Evolutionary conservation across 495 filamentous ascomycete genomes (phyloP), one percentile per base, ranked within the genome.

Genomic region (Polyplosphaeria fusca): DNA sequence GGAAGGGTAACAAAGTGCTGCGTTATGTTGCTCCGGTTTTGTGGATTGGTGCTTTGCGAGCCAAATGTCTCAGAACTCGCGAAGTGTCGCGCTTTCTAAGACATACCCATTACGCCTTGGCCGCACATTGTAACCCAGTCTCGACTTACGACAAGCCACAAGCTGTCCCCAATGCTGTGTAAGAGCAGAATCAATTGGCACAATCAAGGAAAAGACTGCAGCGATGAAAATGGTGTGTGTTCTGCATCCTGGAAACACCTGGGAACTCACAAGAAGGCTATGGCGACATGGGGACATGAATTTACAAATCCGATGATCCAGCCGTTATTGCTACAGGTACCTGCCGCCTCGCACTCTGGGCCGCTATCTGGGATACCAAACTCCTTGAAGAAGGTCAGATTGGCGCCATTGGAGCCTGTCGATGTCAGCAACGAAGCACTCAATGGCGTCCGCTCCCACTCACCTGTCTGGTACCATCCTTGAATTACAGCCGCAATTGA

Each of bases 401-500:
- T 87, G 26, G 85, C 85, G 41, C 84, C 85, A 56, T 88, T 87
- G 7, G 61, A 64, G n/a, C 80, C 84, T n/a, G 84, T 86, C 87
- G 83, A 66, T 87, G 84, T 84, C 83, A 86, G 25, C 71, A 71
- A 35, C 30, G n/a, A n/a, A n/a, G 30, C 7, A 9, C 30, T 9
- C 30, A 9, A 35, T 35, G 7, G 30, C 7, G 7, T 7, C 7
- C n/a, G 30, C 30, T 7, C n/a, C 30, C 7, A 35, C 30, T 35
- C n/a, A 18, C 79, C 83, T 16, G 84, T 85, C 60, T 87, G 83
- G 65, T 86, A 84, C 85, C 82, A 86, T 27, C 71, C 71, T 47
- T 87, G 85, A 3, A 86, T 81, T 5, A 84, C 84, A 43, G 86
- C 86, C 24, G 81, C 86, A 44, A 89, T 80, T 22, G 86, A 87